Evolutionary conservation across 148 eudicot genomes (phyloP).

Genomic region (Vaccinium macrocarpon): DNA sequence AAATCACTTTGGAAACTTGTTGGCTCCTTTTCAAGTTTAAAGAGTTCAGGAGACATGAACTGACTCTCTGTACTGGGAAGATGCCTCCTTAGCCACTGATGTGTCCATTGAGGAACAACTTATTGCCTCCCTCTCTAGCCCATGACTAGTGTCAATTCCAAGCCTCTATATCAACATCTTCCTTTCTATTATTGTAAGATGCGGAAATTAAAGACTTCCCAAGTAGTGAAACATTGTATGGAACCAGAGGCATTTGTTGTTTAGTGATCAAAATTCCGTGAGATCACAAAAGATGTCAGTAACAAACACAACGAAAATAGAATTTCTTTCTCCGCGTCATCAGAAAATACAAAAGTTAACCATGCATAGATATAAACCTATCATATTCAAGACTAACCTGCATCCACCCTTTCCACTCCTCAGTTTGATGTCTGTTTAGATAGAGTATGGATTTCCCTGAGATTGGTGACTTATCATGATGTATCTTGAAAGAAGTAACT

Average conservation of each 20-base stretch:
- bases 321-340: neutral
- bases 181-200: neutral
- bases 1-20: neutral
- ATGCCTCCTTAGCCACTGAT: neutral
- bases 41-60: neutral
- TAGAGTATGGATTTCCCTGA: conserved; percentile 81
- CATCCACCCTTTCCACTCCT: conserved; percentile 99
- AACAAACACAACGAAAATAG: neutral
- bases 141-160: neutral
- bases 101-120: neutral
- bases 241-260: neutral
- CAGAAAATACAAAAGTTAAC: conserved; percentile 6
- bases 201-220: neutral
- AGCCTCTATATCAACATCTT: neutral
- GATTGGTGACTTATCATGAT: conserved; percentile 75
- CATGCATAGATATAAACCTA: neutral
- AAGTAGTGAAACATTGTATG: neutral
- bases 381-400: conserved; percentile 49
- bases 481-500: conserved; percentile 77
- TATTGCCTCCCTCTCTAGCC: neutral
- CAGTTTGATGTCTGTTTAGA: conserved; percentile 94
- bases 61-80: neutral
- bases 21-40: neutral
- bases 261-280: neutral
- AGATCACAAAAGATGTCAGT: neutral